Percentiles rank a stretch among this genome's conserved stretches.
Evolutionary conservation across 2,329 filamentous ascomycete species (phyloP).

Genomic region (Epicoccum nigrum): DNA sequence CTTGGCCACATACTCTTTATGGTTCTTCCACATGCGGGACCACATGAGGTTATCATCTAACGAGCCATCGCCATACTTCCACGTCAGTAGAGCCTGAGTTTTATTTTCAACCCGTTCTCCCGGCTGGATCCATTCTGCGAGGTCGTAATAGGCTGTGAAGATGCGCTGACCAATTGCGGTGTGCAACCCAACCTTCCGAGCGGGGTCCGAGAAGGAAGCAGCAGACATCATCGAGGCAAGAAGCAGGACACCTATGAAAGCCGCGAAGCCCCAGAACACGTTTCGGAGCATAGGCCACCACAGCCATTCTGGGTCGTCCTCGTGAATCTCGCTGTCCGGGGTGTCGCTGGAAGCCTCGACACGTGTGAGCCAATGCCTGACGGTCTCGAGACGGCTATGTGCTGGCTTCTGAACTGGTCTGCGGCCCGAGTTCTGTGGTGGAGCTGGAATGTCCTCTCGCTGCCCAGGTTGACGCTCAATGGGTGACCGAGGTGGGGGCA

Average conservation of each 20-base stretch:
- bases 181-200: conserved; percentile 13
- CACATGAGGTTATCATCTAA: conserved; percentile 25
- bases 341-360: conserved; percentile 13
- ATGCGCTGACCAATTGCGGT: conserved; percentile 25
- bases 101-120: conserved; percentile 6
- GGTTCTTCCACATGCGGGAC: conserved; percentile 25
- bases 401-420: conserved; percentile 8
- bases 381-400: conserved; percentile 14
- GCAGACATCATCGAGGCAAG: conserved; percentile 2
- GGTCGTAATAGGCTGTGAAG: conserved; percentile 18
- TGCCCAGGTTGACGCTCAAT: not conserved
- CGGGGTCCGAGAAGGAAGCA: conserved; percentile 6
- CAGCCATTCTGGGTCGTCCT: conserved; percentile 25
- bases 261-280: conserved; percentile 19
- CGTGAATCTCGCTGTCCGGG: not conserved
- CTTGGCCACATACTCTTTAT: conserved; percentile 16
- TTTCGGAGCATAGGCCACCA: conserved; percentile 18
- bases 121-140: conserved; percentile 26
- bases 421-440: not conserved
- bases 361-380: conserved; percentile 29
- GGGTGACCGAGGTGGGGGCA: conserved; percentile 6
- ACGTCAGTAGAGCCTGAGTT: not conserved
- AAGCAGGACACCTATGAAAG: not conserved
- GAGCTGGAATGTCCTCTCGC: no score
- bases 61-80: conserved; percentile 8